Evolutionary conservation across 805 yeast species (phyloP).

Genomic region (Ogataea nakhonphanomensis): DNA sequence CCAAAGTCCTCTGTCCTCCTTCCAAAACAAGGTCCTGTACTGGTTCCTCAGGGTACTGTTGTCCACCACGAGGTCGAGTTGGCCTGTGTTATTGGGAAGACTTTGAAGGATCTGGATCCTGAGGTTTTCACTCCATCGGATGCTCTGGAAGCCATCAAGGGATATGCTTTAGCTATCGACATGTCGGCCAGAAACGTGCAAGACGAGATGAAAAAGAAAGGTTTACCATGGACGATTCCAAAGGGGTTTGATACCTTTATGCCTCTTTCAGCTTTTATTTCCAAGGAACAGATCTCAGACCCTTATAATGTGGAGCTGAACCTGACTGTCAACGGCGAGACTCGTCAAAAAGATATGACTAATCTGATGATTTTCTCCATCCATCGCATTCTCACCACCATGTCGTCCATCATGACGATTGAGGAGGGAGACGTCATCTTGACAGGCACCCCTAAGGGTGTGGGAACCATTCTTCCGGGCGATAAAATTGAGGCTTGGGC

Average conservation of each 20-base stretch:
- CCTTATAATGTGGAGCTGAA: conserved; percentile 67
- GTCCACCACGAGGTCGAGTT: conserved; percentile 94
- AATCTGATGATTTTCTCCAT: conserved; percentile 85
- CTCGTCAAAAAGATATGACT: conserved; percentile 72
- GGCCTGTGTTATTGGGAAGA: conserved; percentile 69
- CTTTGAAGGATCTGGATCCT: conserved; percentile 58
- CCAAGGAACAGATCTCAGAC: conserved; percentile 61
- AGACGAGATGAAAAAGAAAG: conserved; percentile 88
- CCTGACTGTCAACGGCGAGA: conserved; percentile 66
- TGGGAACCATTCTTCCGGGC: conserved; percentile 79
- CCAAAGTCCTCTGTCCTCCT: conserved; percentile 77
- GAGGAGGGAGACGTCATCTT: conserved; percentile 87
- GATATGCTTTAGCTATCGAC: conserved; percentile 88
- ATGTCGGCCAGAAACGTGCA: conserved; percentile 96
- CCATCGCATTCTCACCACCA: conserved; percentile 71
- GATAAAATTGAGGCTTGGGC: conserved; percentile 69
- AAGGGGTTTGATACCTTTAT: conserved; percentile 96
- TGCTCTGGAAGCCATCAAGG: conserved; percentile 75
- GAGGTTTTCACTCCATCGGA: conserved; percentile 55
- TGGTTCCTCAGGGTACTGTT: conserved; percentile 73
- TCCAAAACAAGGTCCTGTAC: conserved; percentile 69
- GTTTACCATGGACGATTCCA: conserved; percentile 94
- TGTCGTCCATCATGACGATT: conserved; percentile 87
- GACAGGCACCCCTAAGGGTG: conserved; percentile 98
- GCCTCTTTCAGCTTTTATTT: conserved; percentile 76